Conservation (phyloP, 1,284 basidiomycete species). For the Tilletia horrida region DNA sequence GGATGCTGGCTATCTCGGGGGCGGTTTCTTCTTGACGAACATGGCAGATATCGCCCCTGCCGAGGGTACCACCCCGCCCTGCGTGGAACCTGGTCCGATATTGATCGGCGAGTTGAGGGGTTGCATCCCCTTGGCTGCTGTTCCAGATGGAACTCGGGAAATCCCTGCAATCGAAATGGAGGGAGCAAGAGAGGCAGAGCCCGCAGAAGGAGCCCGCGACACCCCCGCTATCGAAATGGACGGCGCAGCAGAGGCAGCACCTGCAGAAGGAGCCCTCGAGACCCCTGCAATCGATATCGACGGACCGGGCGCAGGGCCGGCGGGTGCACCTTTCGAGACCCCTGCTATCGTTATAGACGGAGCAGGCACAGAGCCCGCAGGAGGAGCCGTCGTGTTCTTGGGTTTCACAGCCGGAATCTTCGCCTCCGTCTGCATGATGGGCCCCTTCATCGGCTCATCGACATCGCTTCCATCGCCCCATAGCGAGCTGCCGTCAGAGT, state of each 20-base stretch:
- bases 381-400: neutral
- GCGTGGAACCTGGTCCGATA: neutral
- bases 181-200: neutral
- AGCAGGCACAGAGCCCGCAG: neutral
- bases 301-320: too few species aligned
- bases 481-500: neutral
- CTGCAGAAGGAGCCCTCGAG: neutral
- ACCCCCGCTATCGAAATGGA: neutral
- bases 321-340: neutral
- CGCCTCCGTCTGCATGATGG: neutral
- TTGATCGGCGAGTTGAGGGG: neutral
- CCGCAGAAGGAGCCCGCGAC: neutral
- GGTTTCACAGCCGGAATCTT: neutral
- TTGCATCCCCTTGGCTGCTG: neutral
- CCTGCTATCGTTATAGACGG: neutral
- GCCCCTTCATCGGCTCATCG: conserved; percentile 1
- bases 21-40: neutral
- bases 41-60: neutral
- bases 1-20: too few species aligned
- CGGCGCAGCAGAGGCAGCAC: neutral
- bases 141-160: neutral
- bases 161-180: neutral
- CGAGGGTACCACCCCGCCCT: neutral
- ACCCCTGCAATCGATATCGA: too few species aligned
- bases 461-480: conserved; percentile 11